Conservation (phyloP, 1,139 yeast species). For the Candida buenavistaensis region DNA sequence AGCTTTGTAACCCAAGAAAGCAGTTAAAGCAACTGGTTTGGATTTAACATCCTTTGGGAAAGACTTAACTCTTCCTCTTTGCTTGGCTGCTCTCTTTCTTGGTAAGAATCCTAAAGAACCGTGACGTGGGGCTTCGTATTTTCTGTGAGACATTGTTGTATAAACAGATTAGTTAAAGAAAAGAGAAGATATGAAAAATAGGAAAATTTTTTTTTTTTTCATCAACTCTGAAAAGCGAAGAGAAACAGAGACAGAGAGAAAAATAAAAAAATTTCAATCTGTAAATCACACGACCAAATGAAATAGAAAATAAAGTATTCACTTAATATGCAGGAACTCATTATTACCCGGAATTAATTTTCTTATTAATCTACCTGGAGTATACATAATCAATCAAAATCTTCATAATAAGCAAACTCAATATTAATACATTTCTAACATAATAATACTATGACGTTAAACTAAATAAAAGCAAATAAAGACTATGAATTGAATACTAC, state of each 20-base stretch:
- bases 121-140: slow-evolving; percentile 99
- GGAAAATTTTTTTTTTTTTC: slow-evolving; percentile 6
- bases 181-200: slow-evolving; percentile 2
- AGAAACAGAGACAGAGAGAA: slow-evolving; percentile 8
- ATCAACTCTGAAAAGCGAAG: background rate
- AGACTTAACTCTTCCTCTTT: slow-evolving; percentile 98
- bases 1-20: slow-evolving; percentile 99
- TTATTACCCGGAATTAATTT: slow-evolving; percentile 12
- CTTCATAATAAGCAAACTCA: too few species aligned
- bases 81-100: slow-evolving; percentile 99
- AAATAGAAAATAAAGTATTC: background rate
- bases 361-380: background rate
- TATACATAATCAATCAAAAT: too few species aligned
- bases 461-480: slow-evolving; percentile 2
- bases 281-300: slow-evolving; percentile 6
- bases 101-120: slow-evolving; percentile 99
- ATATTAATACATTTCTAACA: too few species aligned
- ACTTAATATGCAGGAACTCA: slow-evolving; percentile 5
- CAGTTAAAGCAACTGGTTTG: slow-evolving; percentile 98
- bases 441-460: slow-evolving; percentile 1
- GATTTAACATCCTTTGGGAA: slow-evolving; percentile 99
- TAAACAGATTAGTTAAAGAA: slow-evolving; percentile 17
- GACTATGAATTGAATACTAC: background rate
- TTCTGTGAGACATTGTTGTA: slow-evolving; percentile 92
- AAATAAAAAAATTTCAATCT: slow-evolving; percentile 8